Evolutionary conservation across 1,284 basidiomycete species (phyloP).

Genomic region (Irpex lacteus): DNA sequence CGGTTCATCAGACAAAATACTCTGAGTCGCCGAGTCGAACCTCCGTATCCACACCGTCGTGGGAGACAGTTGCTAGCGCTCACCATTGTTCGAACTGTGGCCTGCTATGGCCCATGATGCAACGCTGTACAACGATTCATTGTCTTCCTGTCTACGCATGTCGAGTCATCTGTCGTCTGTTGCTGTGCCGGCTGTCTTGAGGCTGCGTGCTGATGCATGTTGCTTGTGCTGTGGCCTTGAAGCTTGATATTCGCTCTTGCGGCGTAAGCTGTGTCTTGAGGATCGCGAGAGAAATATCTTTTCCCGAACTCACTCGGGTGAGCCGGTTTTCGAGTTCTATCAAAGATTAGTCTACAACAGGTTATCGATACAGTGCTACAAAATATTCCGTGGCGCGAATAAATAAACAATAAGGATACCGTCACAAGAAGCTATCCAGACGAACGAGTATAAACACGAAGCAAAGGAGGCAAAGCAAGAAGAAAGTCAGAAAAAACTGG

Average conservation of each 20-base stretch:
- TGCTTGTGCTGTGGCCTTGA: background rate
- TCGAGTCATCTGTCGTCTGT: background rate
- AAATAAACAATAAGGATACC: constrained; percentile 1
- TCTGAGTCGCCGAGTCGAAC: background rate
- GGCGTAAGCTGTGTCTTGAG: background rate
- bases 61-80: background rate
- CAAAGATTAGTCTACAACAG: background rate
- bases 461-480: background rate
- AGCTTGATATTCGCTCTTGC: background rate
- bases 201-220: background rate
- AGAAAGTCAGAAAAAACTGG: background rate
- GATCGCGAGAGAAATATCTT: background rate
- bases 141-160: background rate
- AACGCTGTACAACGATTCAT: background rate
- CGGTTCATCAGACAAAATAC: background rate
- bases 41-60: background rate
- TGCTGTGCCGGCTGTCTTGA: background rate
- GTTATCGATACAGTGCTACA: background rate
- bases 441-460: background rate
- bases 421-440: background rate
- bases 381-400: background rate
- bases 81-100: background rate
- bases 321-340: background rate
- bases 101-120: too few species aligned
- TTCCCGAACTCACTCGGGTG: background rate